Conservation (phyloP, 192 early-diverging fungal species). For the Coemansia sp. region DNA sequence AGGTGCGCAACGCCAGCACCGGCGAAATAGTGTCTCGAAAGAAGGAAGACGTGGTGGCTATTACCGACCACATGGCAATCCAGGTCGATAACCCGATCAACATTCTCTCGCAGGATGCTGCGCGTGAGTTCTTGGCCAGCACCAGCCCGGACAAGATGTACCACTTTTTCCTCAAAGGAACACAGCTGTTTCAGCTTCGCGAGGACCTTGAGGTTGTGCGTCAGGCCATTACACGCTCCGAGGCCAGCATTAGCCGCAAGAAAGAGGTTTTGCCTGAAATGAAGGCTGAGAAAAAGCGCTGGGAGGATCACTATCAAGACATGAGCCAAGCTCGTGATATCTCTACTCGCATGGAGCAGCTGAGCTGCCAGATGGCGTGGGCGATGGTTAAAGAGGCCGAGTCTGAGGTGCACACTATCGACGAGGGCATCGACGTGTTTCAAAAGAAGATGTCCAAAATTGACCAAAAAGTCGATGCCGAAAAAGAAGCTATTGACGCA, state of each 20-base stretch:
- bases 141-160: conserved; percentile 87
- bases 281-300: conserved; percentile 62
- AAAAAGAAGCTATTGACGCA: conserved; percentile 42
- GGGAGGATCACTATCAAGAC: conserved; percentile 67
- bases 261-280: conserved; percentile 71
- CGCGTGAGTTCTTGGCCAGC: conserved; percentile 82
- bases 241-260: conserved; percentile 56
- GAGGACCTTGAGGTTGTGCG: conserved; percentile 68
- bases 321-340: conserved; percentile 63
- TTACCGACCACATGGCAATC: conserved; percentile 87
- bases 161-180: conserved; percentile 87
- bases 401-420: conserved; percentile 37
- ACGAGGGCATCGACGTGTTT: conserved; percentile 28
- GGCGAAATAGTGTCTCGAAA: conserved; percentile 70
- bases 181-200: conserved; percentile 75
- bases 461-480: conserved; percentile 57
- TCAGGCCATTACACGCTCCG: conserved; percentile 53
- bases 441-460: conserved; percentile 34
- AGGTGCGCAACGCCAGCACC: conserved; percentile 65
- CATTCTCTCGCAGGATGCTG: conserved; percentile 90
- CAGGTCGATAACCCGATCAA: conserved; percentile 93
- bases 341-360: conserved; percentile 52
- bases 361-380: conserved; percentile 79
- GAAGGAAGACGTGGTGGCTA: conserved; percentile 77
- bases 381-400: conserved; percentile 60